Base-by-base conservation (phyloP, 2,329 filamentous ascomycete species). In the Botryotinia narcissicola region DNA sequence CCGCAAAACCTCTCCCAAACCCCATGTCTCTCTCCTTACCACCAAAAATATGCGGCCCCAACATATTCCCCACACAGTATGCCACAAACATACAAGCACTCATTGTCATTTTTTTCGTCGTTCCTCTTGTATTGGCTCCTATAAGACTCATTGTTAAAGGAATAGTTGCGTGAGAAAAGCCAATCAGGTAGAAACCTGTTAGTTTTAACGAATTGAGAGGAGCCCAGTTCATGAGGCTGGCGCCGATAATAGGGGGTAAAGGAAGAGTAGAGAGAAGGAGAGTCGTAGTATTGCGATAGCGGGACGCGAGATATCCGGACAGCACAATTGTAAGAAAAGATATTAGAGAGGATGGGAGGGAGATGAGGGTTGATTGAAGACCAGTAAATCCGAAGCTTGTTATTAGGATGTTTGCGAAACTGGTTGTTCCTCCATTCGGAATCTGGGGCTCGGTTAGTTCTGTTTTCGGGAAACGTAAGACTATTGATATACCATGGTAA, bases 341-440 rank as follows among this genome's bases (percentile, higher is more conserved):
- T 62, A 79, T 76, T 7, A 77, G 73, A 9, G 74, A 76, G 6
- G 76, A 74, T 22, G 78, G 78, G 7, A 80, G 70, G 2, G 61
- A 70, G 14, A 79, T 71, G 2, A 80, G 73, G 5, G 83, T 79
- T 5, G 81, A 81, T 48, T 80, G 76, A 32, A 81, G 80, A 29
- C 75, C 75, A 14, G 78, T 79, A 64, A 83, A 83, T 0, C 82
- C 82, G 76, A 83, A 83, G 29, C 79, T 79, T n/a, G 81, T 82
- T 70, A 83, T 78, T 1, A 82, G 80, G 3, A 83, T 82, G 77
- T 89, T 90, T 60, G 86, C 86, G 66, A 90, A 90, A 77, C 85
- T 88, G 76, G 88, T 86, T 0, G 87, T 88, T 37, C 89, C 89
- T 46, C 76, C 88, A 75, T 90, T 91, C 59, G 89, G 88, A 0